Base-by-base conservation (phyloP, 2,329 filamentous ascomycete species). In the Beauveria brongniartii region DNA sequence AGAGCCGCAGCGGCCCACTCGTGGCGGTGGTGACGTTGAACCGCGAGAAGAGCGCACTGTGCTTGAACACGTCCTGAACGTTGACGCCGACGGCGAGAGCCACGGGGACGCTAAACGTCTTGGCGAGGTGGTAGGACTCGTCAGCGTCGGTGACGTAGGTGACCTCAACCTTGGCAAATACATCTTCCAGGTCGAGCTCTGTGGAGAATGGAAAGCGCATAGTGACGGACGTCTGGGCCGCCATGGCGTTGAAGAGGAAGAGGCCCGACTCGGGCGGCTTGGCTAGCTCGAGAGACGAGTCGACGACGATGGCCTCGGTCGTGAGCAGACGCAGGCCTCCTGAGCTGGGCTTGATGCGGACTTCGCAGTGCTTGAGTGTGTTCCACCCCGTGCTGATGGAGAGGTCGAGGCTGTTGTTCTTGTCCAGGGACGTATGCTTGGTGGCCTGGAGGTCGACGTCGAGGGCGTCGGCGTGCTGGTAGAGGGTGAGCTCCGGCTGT, bases 41-140 rank as follows among this genome's bases (percentile, higher is more conserved):
- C 10, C 88, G 88, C 0, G 92, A 97, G 69, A 94, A 94, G 0
- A 97, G 80, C 0, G 85, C 81, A 8, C 86, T 77, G 64, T 91
- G 85, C 70, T 96, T 96, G 78, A 97, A 97, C 30, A 95, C 85
- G 67, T 99, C 94, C 68, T 97, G 92, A 6, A 99, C 94, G 65
- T 97, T 97, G 64, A 99, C 94, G 3, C 93, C 92, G 3, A 99
- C 80, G 0, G 91, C 90, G 5, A 99, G 78, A 1, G 89, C 82
- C 1, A 94, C 88, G 3, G 87, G 82, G 22, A 95, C 80, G 3
- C 80, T 83, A 65, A 91, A 90, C 3, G 68, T 67, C 54, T 75
- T 76, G 44, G 73, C 72, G 55, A 75, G 67, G 54, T 64, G 67
- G 58, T 69, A 75, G 10, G 68, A 65, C 8, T 77, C 78, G 3